These are phyloP conservation scores for Kazachstania martiniae DNA, from an alignment of 805 yeast species.

Conservation along the genomic window DNA sequence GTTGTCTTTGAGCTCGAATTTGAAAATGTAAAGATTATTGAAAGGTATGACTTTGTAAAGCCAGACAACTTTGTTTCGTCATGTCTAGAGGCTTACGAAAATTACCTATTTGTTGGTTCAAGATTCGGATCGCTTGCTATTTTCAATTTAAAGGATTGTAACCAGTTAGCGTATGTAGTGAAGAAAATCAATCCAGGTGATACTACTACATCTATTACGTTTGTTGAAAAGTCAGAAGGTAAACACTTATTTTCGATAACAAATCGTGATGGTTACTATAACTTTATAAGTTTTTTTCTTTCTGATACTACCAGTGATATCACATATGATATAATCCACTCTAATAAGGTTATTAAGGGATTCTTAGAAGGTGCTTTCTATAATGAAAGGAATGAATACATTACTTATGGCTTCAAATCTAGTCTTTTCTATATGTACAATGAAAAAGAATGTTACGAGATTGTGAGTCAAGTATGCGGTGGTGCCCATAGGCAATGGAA, in stretches of 20 bases:
- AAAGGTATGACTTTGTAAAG: constrained; percentile 25
- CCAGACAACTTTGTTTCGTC: constrained; percentile 48
- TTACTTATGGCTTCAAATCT: constrained; percentile 76
- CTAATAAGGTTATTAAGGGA: constrained; percentile 62
- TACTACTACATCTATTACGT: constrained; percentile 47
- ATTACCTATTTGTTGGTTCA: constrained; percentile 53
- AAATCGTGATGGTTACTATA: constrained; percentile 57
- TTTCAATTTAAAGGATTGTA: constrained; percentile 31
- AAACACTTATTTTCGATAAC: constrained; percentile 35
- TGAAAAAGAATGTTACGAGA: constrained; percentile 63
- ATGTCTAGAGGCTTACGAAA: constrained; percentile 36
- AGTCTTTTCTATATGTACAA: constrained; percentile 72
- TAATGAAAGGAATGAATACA: constrained; percentile 34
- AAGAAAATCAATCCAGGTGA: constrained; percentile 54
- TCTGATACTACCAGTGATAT: constrained; percentile 1
- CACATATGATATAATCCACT: constrained; percentile 29
- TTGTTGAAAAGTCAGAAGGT: constrained; percentile 24
- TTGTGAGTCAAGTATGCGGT: constrained; percentile 68
- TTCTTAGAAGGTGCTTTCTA: constrained; percentile 66
- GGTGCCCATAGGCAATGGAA: constrained; percentile 88
- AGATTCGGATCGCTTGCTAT: constrained; percentile 57
- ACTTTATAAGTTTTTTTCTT: constrained; percentile 29
- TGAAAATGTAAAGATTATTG: constrained; percentile 18
- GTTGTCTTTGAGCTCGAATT: constrained; percentile 31
- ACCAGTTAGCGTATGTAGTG: constrained; percentile 17